Evolutionary conservation across 164 flowering plant species (phyloP), one percentile per base, ranked within the genome.

Genomic region (Piper betle): DNA sequence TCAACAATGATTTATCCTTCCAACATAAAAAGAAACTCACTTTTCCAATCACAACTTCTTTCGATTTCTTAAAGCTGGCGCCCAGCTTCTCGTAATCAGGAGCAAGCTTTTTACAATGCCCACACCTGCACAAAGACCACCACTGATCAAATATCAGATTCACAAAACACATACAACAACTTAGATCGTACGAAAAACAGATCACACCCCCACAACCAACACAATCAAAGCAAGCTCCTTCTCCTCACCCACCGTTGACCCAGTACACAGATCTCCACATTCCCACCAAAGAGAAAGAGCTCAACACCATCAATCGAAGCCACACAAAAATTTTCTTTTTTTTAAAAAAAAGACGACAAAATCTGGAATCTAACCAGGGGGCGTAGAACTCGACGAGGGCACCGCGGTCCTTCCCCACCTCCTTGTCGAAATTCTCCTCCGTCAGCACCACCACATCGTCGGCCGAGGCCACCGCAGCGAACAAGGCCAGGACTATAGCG

Each of bases 341-440:
- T 25, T 25, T 25, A 25, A 25, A 25, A 25, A 25, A 25, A 25
- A 25, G 33, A 25, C 33, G 33, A 25, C 33, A 25, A 25, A 25
- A 25, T 2, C 33, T 25, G 2, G 33, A 25, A 25, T 25, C 33
- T 25, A 25, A 93, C 98, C 98, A 93, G 25, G 98, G 97, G 58
- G 98, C 98, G 63, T 93, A 93, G 68, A 93, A 93, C 75, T 92
- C 96, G 57, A 92, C 93, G 60, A 92, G 93, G 70, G 96, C 95
- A 57, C 80, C 93, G 17, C 83, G 84, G 68, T 87, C 90, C 68
- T 87, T 80, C 33, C 98, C 97, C 68, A 93, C 87, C 72, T 90
- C 88, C 59, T 80, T 73, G 60, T 85, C 83, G 76, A 85, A 85
- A 66, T 78, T 85, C 0, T 74, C 81, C 37, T 77, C 84, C 15